Evolutionary conservation across 2,329 filamentous ascomycete species (phyloP).

Genomic region (Rhynchosporium graminicola): DNA sequence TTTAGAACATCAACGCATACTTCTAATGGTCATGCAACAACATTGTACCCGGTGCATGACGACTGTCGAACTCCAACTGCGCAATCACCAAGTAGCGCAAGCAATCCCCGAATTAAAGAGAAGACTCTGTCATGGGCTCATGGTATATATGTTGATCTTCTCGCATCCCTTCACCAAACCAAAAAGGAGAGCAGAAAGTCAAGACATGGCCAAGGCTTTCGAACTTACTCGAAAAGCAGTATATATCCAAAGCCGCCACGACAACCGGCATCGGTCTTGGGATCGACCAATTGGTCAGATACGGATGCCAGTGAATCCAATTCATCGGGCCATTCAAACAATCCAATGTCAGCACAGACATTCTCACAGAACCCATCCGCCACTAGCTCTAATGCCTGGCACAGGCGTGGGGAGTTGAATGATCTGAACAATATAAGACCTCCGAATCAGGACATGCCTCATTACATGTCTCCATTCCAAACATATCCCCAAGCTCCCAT

Average conservation of each 20-base stretch:
- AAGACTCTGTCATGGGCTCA: conserved; percentile 71
- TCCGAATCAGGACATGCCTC: conserved; percentile 32
- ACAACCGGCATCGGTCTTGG: conserved; percentile 36
- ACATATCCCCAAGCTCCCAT: conserved; percentile 20
- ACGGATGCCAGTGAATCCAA: conserved; percentile 19
- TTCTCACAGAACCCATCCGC: conserved; percentile 1
- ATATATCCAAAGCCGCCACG: conserved; percentile 54
- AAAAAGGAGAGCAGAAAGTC: conserved; percentile 50
- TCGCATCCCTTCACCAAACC: conserved; percentile 62
- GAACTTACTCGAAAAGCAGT: conserved; percentile 50
- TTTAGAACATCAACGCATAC: conserved; percentile 9
- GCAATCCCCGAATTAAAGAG: conserved; percentile 61
- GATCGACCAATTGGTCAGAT: conserved; percentile 27
- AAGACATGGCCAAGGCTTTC: conserved; percentile 40
- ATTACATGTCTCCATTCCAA: conserved; percentile 36
- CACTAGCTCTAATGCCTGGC: conserved; percentile 14
- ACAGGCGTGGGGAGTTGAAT: conserved; percentile 11
- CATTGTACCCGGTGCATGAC: conserved; percentile 23
- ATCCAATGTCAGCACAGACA: conserved; percentile 7
- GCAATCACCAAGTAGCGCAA: conserved; percentile 32
- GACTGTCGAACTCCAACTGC: conserved; percentile 31
- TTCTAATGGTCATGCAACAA: conserved; percentile 13
- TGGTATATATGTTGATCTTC: conserved; percentile 68
- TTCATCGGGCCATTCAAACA: background rate
- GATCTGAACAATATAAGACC: conserved; percentile 26